Conservation (phyloP, 1,284 basidiomycete genomes). For the Omphalotus olearius region DNA sequence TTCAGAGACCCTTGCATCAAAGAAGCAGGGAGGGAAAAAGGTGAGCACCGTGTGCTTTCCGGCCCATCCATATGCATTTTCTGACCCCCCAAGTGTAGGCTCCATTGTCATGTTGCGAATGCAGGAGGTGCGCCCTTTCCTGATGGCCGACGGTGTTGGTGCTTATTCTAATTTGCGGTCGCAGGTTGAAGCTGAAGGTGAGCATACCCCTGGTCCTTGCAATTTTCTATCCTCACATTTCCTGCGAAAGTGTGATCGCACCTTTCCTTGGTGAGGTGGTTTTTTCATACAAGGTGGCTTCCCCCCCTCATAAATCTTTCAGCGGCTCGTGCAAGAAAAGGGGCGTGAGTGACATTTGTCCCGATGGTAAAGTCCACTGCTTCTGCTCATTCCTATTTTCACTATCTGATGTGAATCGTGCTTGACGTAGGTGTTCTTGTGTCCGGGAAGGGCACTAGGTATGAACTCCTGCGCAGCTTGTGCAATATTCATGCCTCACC, state of each 20-base stretch:
- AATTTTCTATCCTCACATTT: background rate
- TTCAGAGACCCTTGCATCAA: constrained; percentile 30
- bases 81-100: constrained; percentile 24
- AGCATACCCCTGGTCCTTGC: constrained; percentile 12
- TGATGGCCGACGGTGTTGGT: background rate
- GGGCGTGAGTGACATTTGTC: constrained; percentile 61
- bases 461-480: constrained; percentile 10
- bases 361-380: constrained; percentile 45
- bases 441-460: constrained; percentile 71
- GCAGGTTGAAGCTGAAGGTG: constrained; percentile 47
- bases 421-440: constrained; percentile 56
- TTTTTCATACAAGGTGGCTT: background rate
- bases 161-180: constrained; percentile 8
- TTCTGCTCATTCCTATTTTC: constrained; percentile 1
- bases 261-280: constrained; percentile 45
- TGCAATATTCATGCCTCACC: constrained; percentile 9
- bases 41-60: constrained; percentile 18
- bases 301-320: background rate
- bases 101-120: constrained; percentile 55
- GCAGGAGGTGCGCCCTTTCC: constrained; percentile 38
- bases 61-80: background rate
- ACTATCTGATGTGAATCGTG: background rate
- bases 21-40: constrained; percentile 36
- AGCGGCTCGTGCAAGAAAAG: constrained; percentile 53
- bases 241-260: constrained; percentile 50